Evolutionary conservation across 306 rosid genomes (phyloP), one percentile per base, ranked within the genome.

Genomic region (Begonia fuchsioides): DNA sequence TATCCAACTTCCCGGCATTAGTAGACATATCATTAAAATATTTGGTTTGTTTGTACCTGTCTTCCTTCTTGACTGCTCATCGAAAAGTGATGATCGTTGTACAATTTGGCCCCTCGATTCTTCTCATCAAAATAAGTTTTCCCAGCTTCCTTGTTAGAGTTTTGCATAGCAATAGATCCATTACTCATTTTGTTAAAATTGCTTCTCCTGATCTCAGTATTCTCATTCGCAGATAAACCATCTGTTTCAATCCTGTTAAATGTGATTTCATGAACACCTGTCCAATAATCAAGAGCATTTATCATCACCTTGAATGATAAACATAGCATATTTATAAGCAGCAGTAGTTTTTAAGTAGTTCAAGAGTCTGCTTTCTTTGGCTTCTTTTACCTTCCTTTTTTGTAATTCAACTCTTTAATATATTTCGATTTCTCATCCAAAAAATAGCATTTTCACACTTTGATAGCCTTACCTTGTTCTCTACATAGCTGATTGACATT

Each of bases 221-320:
- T 70, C 44, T 56, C 61, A 5, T 53, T 65, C 67, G 47, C 47
- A 48, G 72, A 58, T 12, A 40, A 35, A 39, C 47, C 60, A 61
- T 64, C 68, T 20, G 62, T 63, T 47, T 51, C 65, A 52, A 60
- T 65, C 49, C 17, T 45, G 39, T 48, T 67, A 58, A 52, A 62
- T 51, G 56, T 51, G 64, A 52, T 60, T 57, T 64, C 77, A 19
- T 54, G 50, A 60, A 50, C 52, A 71, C 64, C 74, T 75, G 69
- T 55, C 56, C 68, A 65, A 61, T 44, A 67, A 60, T 64, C 12
- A 41, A 41, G n/a, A 41, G 12, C 12, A 10, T 3, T 41, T 41
- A n/a, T 41, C 45, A 41, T 41, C 45, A 41, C 10, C 12, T 10
- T 41, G 45, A 11, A n/a, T 26, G 35, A 26, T 26, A 26, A 5